Percentiles rank a stretch among this genome's conserved stretches.
These are phyloP conservation scores for Myriosclerotinia duriaeana DNA, from an alignment of 2,329 filamentous ascomycete genomes.

Conservation along the genomic window DNA sequence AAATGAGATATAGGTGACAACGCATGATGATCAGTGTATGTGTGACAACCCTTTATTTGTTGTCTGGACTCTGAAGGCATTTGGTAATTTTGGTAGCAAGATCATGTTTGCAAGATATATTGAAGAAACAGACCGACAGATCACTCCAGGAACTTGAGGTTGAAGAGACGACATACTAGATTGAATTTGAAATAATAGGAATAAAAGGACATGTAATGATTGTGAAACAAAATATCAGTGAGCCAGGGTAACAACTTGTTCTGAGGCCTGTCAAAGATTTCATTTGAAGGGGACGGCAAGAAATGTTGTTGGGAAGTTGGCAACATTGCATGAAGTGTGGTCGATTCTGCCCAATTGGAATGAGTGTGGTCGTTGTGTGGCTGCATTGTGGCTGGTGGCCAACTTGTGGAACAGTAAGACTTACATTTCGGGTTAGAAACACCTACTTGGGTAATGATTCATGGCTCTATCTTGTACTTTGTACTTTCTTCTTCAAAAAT, in stretches of 20 bases:
- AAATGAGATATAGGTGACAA: background rate
- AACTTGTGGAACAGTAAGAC: background rate
- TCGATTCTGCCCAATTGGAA: background rate
- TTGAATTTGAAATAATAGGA: background rate
- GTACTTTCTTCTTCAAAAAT: background rate
- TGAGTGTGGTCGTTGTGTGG: background rate
- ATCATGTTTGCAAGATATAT: background rate
- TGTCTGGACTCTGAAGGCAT: no score
- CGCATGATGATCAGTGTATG: background rate
- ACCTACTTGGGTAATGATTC: background rate
- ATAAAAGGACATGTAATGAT: background rate
- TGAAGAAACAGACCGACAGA: background rate
- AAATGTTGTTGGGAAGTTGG: background rate
- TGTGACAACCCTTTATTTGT: background rate
- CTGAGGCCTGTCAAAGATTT: background rate
- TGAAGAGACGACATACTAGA: background rate
- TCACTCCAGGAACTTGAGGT: background rate
- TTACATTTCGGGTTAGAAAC: background rate
- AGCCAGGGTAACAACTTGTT: background rate
- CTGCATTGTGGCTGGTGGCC: constrained; percentile 5
- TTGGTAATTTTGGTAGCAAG: background rate
- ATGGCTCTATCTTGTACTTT: background rate
- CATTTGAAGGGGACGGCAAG: background rate
- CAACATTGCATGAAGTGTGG: constrained; percentile 12
- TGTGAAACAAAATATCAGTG: background rate